Conservation (phyloP, 75 land plant genomes). For the Cunninghamia lanceolata region DNA sequence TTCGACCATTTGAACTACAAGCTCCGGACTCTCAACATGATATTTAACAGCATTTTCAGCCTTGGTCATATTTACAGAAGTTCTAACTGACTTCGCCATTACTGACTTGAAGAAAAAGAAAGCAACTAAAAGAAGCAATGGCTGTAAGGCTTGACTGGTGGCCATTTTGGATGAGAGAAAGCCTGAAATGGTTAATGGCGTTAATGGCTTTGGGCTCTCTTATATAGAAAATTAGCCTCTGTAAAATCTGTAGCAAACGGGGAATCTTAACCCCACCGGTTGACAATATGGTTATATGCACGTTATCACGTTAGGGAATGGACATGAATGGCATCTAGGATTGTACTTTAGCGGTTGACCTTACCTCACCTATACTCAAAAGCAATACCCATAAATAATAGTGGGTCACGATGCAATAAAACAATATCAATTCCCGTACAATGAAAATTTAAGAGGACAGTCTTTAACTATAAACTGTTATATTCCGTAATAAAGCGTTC, state of each 20-base stretch:
- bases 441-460: too few relatives aligned
- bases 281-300: neutral
- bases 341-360: too few relatives aligned
- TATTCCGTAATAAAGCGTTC: too few relatives aligned
- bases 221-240: too few relatives aligned
- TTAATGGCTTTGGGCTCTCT: neutral
- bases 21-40: neutral
- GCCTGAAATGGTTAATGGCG: neutral
- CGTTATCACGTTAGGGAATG: neutral
- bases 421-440: too few relatives aligned
- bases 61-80: neutral
- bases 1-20: neutral
- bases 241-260: neutral
- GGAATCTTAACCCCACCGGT: neutral
- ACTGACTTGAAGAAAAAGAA: neutral
- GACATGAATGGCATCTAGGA: neutral
- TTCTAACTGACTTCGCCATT: neutral
- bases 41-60: neutral
- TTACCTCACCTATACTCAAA: too few relatives aligned
- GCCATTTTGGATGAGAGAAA: neutral
- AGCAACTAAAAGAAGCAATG: neutral
- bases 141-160: neutral
- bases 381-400: too few relatives aligned
- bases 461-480: too few relatives aligned
- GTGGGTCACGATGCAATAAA: too few relatives aligned